Conservation (phyloP, 2,329 filamentous ascomycete species). For the Ceratocystis smalleyi region DNA sequence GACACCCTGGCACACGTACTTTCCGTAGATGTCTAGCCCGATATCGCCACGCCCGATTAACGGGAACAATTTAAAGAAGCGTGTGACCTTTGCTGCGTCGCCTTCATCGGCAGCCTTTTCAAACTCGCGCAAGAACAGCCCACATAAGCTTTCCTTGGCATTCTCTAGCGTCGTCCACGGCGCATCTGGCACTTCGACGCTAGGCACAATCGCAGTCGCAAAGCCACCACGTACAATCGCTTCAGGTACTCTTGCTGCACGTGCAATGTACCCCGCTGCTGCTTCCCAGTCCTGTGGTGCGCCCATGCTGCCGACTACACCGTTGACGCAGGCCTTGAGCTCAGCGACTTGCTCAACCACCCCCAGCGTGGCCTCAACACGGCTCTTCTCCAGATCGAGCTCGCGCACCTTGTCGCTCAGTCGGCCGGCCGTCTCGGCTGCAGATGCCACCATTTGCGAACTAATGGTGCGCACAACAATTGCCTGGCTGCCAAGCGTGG, state of each 20-base stretch:
- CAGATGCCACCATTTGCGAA: slow-evolving; percentile 78
- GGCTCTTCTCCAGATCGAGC: slow-evolving; percentile 78
- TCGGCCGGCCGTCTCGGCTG: slow-evolving; percentile 68
- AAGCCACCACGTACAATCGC: slow-evolving; percentile 72
- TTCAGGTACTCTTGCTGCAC: slow-evolving; percentile 66
- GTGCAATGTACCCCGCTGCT: slow-evolving; percentile 73
- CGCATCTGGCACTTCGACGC: slow-evolving; percentile 83
- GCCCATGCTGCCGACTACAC: slow-evolving; percentile 90
- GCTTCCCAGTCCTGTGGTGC: slow-evolving; percentile 98
- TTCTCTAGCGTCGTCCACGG: slow-evolving; percentile 75
- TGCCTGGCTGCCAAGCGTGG: slow-evolving; percentile 73
- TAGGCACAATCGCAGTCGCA: slow-evolving; percentile 83
- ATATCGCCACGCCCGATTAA: slow-evolving; percentile 79
- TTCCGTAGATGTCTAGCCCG: slow-evolving; percentile 84
- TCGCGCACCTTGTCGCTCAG: slow-evolving; percentile 76
- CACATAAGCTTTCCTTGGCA: slow-evolving; percentile 78
- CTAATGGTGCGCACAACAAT: slow-evolving; percentile 69
- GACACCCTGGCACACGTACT: slow-evolving; percentile 91
- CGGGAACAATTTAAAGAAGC: slow-evolving; percentile 97
- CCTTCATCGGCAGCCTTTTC: slow-evolving; percentile 75
- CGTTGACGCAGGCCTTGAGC: slow-evolving; percentile 89
- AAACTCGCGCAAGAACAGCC: slow-evolving; percentile 83
- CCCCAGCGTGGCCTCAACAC: slow-evolving; percentile 75
- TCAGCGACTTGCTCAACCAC: slow-evolving; percentile 95
- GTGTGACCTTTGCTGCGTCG: slow-evolving; percentile 78